These are phyloP conservation scores for Candida sakaeoensis DNA, from an alignment of 805 yeast species.

Conservation along the genomic window DNA sequence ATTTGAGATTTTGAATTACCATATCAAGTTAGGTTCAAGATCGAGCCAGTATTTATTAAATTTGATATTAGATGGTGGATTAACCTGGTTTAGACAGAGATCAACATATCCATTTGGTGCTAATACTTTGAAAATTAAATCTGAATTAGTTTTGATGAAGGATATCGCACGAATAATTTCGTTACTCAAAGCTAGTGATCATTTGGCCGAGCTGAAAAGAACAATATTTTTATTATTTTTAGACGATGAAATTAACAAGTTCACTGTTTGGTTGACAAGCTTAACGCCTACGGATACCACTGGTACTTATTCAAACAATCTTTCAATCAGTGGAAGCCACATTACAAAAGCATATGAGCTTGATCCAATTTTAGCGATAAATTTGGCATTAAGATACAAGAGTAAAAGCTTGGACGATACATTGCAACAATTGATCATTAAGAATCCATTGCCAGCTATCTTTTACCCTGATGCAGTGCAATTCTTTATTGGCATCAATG, in stretches of 20 bases:
- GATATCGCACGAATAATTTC: constrained; percentile 41
- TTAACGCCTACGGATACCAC: constrained; percentile 36
- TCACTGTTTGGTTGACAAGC: constrained; percentile 77
- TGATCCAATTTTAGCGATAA: constrained; percentile 71
- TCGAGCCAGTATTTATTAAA: constrained; percentile 43
- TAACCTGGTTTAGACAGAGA: constrained; percentile 72
- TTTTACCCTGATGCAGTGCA: constrained; percentile 57
- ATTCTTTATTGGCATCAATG: constrained; percentile 43
- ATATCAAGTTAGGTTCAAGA: constrained; percentile 47
- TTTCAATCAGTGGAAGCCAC: constrained; percentile 34
- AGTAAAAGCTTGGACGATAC: constrained; percentile 35
- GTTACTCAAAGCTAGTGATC: constrained; percentile 18
- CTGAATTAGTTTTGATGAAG: constrained; percentile 60
- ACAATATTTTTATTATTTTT: constrained; percentile 58
- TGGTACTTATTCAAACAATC: constrained; percentile 30
- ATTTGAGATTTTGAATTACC: constrained; percentile 58
- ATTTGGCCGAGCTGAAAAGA: constrained; percentile 45
- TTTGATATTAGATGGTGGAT: constrained; percentile 58
- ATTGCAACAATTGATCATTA: constrained; percentile 43
- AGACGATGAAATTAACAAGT: constrained; percentile 68
- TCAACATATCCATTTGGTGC: constrained; percentile 81
- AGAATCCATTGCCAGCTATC: constrained; percentile 58
- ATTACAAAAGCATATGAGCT: constrained; percentile 57
- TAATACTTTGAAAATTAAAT: constrained; percentile 63
- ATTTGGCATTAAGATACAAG: constrained; percentile 60